These are phyloP conservation scores for Globisporangium spinosum DNA, from an alignment of 352 stramenopile genomes.

Conservation along the genomic window DNA sequence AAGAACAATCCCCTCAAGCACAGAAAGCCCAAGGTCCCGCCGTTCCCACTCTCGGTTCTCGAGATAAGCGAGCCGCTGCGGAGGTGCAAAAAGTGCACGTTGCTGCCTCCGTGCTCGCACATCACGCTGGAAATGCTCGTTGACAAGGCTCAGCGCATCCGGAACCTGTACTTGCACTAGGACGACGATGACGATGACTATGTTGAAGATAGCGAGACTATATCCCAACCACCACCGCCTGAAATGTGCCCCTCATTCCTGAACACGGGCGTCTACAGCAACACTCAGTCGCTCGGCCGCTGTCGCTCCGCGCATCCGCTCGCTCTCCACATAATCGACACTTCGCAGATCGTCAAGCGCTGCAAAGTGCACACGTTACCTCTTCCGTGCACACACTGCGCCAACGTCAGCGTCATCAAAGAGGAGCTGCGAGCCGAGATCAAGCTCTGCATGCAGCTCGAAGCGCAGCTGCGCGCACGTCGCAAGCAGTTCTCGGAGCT, in stretches of 20 bases:
- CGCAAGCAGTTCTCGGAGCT: slow-evolving; percentile 42
- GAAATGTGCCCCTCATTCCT: slow-evolving; percentile 52
- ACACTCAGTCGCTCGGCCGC: slow-evolving; percentile 55
- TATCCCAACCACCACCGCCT: background rate
- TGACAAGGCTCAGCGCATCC: slow-evolving; percentile 37
- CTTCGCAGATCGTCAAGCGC: slow-evolving; percentile 29
- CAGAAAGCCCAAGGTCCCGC: slow-evolving; percentile 14
- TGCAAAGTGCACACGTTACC: slow-evolving; percentile 33
- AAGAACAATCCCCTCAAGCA: background rate
- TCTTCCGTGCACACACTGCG: slow-evolving; percentile 56
- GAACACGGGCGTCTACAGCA: slow-evolving; percentile 45
- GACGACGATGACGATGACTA: slow-evolving; percentile 11
- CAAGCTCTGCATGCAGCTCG: slow-evolving; percentile 21
- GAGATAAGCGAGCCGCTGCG: slow-evolving; percentile 54
- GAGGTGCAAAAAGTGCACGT: slow-evolving; percentile 60
- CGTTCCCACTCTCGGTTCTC: slow-evolving; percentile 57
- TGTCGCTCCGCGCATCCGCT: slow-evolving; percentile 61
- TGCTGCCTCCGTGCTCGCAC: slow-evolving; percentile 60
- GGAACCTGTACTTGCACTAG: slow-evolving; percentile 44
- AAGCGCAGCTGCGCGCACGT: slow-evolving; percentile 28
- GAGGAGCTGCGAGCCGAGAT: slow-evolving; percentile 22
- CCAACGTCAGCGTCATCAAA: slow-evolving; percentile 30
- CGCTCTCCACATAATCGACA: slow-evolving; percentile 55
- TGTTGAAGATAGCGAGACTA: background rate
- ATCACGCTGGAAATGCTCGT: slow-evolving; percentile 43